These are phyloP conservation scores for Colletotrichum chrysophilum DNA, from an alignment of 2,329 filamentous ascomycete genomes.

Conservation along the genomic window DNA sequence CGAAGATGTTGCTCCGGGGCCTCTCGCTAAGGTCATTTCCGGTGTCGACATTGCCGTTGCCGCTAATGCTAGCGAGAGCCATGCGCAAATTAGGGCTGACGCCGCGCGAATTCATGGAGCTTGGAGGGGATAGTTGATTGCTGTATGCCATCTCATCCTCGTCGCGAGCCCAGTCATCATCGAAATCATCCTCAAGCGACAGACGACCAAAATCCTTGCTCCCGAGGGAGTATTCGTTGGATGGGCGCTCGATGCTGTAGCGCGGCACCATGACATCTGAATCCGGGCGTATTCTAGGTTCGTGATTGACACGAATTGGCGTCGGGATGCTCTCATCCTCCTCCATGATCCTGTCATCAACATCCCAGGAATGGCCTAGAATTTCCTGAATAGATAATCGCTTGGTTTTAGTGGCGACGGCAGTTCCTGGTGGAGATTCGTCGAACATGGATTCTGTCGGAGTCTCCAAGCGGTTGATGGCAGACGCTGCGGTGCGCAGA, in stretches of 20 bases:
- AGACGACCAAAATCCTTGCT: conserved; percentile 52
- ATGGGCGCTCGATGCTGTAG: conserved; percentile 31
- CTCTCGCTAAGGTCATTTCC: conserved; percentile 45
- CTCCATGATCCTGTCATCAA: conserved; percentile 63
- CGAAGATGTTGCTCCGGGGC: conserved; percentile 74
- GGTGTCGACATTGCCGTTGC: conserved; percentile 44
- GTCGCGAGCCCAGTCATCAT: conserved; percentile 66
- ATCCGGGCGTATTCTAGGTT: conserved; percentile 26
- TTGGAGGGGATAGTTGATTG: conserved; percentile 64
- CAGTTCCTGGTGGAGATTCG: conserved; percentile 71
- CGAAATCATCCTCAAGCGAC: conserved; percentile 67
- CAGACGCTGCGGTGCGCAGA: conserved; percentile 72
- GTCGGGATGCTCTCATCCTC: conserved; percentile 64
- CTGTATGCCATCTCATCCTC: conserved; percentile 59
- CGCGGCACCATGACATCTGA: conserved; percentile 28
- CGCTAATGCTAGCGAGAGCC: conserved; percentile 58
- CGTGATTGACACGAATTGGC: conserved; percentile 47
- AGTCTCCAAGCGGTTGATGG: conserved; percentile 70
- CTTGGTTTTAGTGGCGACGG: conserved; percentile 57
- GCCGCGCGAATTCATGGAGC: conserved; percentile 57
- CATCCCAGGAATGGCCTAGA: conserved; percentile 59
- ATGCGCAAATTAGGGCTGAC: conserved; percentile 59
- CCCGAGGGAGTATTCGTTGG: conserved; percentile 36
- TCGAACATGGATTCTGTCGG: conserved; percentile 83
- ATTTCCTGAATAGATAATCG: conserved; percentile 65